Conservation (phyloP, 208 protist species). For the Crithidia bombi region DNA sequence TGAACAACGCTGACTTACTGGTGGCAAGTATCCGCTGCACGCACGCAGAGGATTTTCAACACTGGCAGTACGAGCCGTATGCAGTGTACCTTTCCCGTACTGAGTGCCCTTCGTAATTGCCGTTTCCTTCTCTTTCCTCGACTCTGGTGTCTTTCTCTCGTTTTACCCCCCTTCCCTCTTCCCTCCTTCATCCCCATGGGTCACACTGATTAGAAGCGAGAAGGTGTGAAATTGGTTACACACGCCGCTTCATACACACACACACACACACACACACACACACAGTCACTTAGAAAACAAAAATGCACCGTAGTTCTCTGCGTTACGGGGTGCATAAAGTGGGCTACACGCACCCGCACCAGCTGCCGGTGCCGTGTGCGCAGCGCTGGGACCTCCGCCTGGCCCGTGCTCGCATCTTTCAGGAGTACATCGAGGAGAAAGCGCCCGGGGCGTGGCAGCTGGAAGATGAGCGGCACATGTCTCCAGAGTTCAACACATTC, state of each 20-base stretch:
- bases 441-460: slow-evolving; percentile 88
- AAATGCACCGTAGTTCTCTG: slow-evolving; percentile 28
- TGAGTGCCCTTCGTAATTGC: too few species aligned
- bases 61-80: too few species aligned
- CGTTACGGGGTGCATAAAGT: slow-evolving; percentile 77
- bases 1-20: too few species aligned
- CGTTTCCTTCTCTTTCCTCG: too few species aligned
- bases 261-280: neutral
- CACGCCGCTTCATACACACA: neutral
- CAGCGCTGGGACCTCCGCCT: slow-evolving; percentile 91
- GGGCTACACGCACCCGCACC: slow-evolving; percentile 65
- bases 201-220: neutral
- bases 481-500: slow-evolving; percentile 89
- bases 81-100: too few species aligned
- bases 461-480: slow-evolving; percentile 91
- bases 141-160: too few species aligned
- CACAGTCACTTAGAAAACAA: neutral
- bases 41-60: too few species aligned
- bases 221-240: neutral
- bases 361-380: slow-evolving; percentile 80
- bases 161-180: too few species aligned
- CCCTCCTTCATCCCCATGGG: too few species aligned
- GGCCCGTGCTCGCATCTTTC: slow-evolving; percentile 83
- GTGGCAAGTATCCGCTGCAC: too few species aligned
- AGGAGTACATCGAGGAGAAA: slow-evolving; percentile 92